phyloP scores from a whole-genome alignment of 2,329 filamentous ascomycete species.

The Chaetothyriales sp. region DNA sequence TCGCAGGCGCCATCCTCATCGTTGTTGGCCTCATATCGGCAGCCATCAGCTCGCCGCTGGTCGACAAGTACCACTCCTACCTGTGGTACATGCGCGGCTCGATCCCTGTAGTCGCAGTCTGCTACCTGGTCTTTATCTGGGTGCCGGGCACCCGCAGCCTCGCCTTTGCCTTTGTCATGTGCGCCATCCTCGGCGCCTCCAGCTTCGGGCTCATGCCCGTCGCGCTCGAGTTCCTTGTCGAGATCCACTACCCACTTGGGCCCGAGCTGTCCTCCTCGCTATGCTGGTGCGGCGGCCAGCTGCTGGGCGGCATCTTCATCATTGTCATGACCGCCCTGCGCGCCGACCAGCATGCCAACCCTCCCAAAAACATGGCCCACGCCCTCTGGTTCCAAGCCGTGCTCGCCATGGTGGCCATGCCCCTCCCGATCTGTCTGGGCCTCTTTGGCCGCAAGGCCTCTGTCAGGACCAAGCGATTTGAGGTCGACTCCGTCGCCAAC shows the following conservation, averaged over 20 bases:
- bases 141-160: slow-evolving; percentile 51
- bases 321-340: slow-evolving; percentile 62
- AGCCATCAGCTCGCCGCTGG: slow-evolving; percentile 62
- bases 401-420: slow-evolving; percentile 48
- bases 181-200: slow-evolving; percentile 61
- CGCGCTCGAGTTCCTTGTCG: slow-evolving; percentile 70
- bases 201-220: slow-evolving; percentile 71
- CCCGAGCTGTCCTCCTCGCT: slow-evolving; percentile 74
- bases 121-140: slow-evolving; percentile 67
- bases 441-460: slow-evolving; percentile 42
- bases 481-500: slow-evolving; percentile 23
- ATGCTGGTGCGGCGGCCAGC: slow-evolving; percentile 74
- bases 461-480: slow-evolving; percentile 26
- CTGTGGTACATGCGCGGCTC: slow-evolving; percentile 56
- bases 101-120: slow-evolving; percentile 57
- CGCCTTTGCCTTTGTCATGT: slow-evolving; percentile 49
- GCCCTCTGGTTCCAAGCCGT: slow-evolving; percentile 68
- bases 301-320: slow-evolving; percentile 73
- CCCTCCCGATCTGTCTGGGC: slow-evolving; percentile 54
- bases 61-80: slow-evolving; percentile 73
- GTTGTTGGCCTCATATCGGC: slow-evolving; percentile 67
- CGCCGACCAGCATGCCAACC: slow-evolving; percentile 34
- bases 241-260: slow-evolving; percentile 72
- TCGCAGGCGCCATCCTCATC: slow-evolving; percentile 79
- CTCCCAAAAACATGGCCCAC: slow-evolving; percentile 56